Percentiles rank a stretch among this genome's conserved stretches.
phyloP scores from a whole-genome alignment of 805 yeast species.

The Metschnikowia colocasiae region DNA sequence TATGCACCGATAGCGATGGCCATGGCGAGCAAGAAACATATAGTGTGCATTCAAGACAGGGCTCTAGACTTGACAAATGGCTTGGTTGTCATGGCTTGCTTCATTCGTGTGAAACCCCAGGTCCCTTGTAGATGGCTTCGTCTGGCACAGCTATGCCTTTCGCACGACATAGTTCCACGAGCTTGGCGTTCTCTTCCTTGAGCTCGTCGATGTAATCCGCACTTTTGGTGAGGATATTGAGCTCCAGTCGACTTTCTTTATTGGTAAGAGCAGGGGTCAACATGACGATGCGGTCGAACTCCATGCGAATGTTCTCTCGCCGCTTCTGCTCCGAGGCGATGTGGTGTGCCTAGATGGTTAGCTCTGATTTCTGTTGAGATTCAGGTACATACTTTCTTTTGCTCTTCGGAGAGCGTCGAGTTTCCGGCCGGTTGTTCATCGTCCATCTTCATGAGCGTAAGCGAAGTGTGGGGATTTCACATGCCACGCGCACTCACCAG shows the following conservation, averaged over 20 bases:
- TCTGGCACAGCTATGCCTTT: constrained; percentile 43
- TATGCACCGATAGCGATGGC: too few species aligned
- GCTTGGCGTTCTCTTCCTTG: constrained; percentile 45
- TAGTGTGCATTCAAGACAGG: too few species aligned
- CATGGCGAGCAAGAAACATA: too few species aligned
- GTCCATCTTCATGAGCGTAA: background rate
- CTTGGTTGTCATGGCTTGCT: background rate
- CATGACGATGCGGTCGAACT: constrained; percentile 70
- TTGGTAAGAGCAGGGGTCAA: constrained; percentile 69
- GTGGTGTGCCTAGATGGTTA: constrained; percentile 55
- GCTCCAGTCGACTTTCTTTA: constrained; percentile 78
- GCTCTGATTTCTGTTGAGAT: background rate
- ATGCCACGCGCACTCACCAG: background rate
- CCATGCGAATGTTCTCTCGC: constrained; percentile 77
- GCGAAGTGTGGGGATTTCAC: constrained; percentile 2
- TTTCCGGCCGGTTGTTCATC: constrained; percentile 1
- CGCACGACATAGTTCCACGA: constrained; percentile 39
- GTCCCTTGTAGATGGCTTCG: constrained; percentile 30
- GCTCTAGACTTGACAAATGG: too few species aligned
- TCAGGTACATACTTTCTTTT: constrained; percentile 17
- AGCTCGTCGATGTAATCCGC: constrained; percentile 52
- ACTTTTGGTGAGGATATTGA: constrained; percentile 64
- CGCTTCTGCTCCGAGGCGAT: constrained; percentile 85
- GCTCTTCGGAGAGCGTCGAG: constrained; percentile 18
- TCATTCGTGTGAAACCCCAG: constrained; percentile 16